Percentiles rank a stretch among this genome's conserved stretches.
phyloP scores from a whole-genome alignment of 1,139 yeast genomes.

The Suhomyces bribrorum region DNA sequence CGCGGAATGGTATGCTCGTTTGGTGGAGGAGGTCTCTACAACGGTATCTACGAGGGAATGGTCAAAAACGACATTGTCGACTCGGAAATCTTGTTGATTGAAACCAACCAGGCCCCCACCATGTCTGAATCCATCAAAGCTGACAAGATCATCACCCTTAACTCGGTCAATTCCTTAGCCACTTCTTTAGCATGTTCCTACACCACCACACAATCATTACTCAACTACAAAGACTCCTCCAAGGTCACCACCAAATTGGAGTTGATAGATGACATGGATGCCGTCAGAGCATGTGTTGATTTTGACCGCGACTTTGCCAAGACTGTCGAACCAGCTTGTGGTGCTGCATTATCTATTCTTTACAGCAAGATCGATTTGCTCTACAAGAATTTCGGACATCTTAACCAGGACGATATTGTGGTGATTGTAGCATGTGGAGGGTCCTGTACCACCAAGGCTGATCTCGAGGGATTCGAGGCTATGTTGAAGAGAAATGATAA shows the following conservation, averaged over 20 bases:
- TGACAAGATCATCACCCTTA: slow-evolving; percentile 45
- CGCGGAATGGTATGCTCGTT: slow-evolving; percentile 66
- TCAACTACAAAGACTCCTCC: slow-evolving; percentile 33
- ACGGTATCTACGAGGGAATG: slow-evolving; percentile 62
- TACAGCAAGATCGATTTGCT: slow-evolving; percentile 41
- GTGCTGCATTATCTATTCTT: slow-evolving; percentile 61
- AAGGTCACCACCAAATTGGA: slow-evolving; percentile 43
- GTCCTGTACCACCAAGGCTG: slow-evolving; percentile 36
- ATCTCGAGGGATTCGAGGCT: slow-evolving; percentile 15
- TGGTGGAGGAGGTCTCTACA: slow-evolving; percentile 76
- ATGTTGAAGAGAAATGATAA: slow-evolving; percentile 17
- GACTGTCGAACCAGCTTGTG: slow-evolving; percentile 75
- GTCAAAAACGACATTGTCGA: slow-evolving; percentile 33
- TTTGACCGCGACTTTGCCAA: slow-evolving; percentile 51
- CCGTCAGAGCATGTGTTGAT: slow-evolving; percentile 50
- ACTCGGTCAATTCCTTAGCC: slow-evolving; percentile 56
- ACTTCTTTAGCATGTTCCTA: slow-evolving; percentile 62
- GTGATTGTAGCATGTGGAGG: slow-evolving; percentile 71
- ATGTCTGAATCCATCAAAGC: slow-evolving; percentile 50
- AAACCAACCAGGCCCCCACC: slow-evolving; percentile 63
- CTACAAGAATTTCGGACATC: slow-evolving; percentile 29
- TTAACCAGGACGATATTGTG: slow-evolving; percentile 49
- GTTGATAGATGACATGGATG: slow-evolving; percentile 56
- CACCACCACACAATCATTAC: slow-evolving; percentile 49
- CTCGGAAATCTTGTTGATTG: slow-evolving; percentile 32